A percentile compares a stretch with the other conserved stretches of the same genome.
These are phyloP conservation scores for Ogataea corticis DNA, from an alignment of 805 yeast genomes.

Conservation along the genomic window DNA sequence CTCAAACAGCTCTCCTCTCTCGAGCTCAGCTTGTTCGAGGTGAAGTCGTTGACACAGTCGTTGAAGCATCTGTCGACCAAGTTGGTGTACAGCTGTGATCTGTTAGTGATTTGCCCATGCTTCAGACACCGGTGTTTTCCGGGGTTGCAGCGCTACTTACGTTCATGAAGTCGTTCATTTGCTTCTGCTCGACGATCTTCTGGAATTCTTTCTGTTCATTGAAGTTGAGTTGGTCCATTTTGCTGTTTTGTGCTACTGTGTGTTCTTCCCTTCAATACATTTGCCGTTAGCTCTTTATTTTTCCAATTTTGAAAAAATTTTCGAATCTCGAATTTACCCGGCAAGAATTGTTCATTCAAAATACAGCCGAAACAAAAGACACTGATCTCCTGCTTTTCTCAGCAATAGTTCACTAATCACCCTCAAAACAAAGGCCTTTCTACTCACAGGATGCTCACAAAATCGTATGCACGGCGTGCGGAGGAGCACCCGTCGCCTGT, in stretches of 20 bases:
- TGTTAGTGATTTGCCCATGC: constrained; percentile 1
- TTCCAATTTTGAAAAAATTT: constrained; percentile 5
- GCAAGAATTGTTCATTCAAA: too few relatives aligned
- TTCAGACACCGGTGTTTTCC: not conserved
- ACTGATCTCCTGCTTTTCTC: too few relatives aligned
- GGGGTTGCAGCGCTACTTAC: constrained; percentile 35
- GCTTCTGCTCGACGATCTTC: constrained; percentile 93
- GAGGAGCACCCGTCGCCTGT: constrained; percentile 70
- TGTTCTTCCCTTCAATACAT: not conserved
- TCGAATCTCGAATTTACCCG: constrained; percentile 9
- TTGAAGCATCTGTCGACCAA: constrained; percentile 95
- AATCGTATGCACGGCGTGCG: constrained; percentile 69
- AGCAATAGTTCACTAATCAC: too few relatives aligned
- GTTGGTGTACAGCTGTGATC: constrained; percentile 70
- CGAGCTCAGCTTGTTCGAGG: constrained; percentile 80
- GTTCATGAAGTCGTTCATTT: constrained; percentile 98
- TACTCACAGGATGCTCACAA: not conserved
- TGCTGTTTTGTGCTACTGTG: constrained; percentile 19
- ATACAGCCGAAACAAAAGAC: too few relatives aligned
- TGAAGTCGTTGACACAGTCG: constrained; percentile 98
- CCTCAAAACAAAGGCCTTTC: too few relatives aligned
- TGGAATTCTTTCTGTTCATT: constrained; percentile 97
- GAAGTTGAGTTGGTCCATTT: constrained; percentile 91
- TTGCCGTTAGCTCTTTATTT: too few relatives aligned
- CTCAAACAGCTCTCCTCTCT: constrained; percentile 85